A percentile compares a stretch with the other conserved stretches of the same genome.
Conservation (phyloP, 495 filamentous ascomycete species). For the Podospora sp. region DNA sequence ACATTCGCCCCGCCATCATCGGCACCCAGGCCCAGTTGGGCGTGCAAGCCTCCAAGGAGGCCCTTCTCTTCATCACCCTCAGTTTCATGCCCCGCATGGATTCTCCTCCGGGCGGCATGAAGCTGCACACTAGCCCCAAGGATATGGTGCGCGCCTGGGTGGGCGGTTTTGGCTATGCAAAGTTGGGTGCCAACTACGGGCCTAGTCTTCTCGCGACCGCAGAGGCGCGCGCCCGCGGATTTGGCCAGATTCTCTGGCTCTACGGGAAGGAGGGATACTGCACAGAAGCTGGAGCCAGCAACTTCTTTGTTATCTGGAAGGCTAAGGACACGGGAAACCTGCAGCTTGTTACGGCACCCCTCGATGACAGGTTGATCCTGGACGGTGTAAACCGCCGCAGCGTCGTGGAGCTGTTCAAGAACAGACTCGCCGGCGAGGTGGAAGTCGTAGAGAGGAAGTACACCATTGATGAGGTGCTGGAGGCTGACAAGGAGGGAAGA, state of each 20-base stretch:
- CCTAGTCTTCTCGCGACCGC: conserved; percentile 74
- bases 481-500: conserved; percentile 73
- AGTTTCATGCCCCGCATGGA: conserved; percentile 69
- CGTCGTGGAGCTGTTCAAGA: conserved; percentile 71
- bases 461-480: conserved; percentile 75
- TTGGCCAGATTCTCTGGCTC: conserved; percentile 90
- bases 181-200: conserved; percentile 92
- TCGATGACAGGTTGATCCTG: conserved; percentile 80
- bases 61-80: conserved; percentile 80
- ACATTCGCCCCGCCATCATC: conserved; percentile 82
- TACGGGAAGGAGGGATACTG: conserved; percentile 74
- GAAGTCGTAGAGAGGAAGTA: conserved; percentile 80
- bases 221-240: conserved; percentile 70
- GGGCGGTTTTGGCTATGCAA: conserved; percentile 86
- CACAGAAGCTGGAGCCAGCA: conserved; percentile 89
- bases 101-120: conserved; percentile 62
- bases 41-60: conserved; percentile 78
- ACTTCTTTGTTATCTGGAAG: conserved; percentile 88
- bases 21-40: conserved; percentile 77
- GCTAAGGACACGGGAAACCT: conserved; percentile 62
- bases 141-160: conserved; percentile 89
- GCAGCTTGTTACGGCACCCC: conserved; percentile 79
- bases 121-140: conserved; percentile 73
- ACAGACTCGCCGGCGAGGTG: conserved; percentile 60
- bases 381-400: conserved; percentile 81